Evolutionary conservation across 2,329 filamentous ascomycete species (phyloP), one percentile per base, ranked within the genome.

Genomic region (Shiraia bambusicola): DNA sequence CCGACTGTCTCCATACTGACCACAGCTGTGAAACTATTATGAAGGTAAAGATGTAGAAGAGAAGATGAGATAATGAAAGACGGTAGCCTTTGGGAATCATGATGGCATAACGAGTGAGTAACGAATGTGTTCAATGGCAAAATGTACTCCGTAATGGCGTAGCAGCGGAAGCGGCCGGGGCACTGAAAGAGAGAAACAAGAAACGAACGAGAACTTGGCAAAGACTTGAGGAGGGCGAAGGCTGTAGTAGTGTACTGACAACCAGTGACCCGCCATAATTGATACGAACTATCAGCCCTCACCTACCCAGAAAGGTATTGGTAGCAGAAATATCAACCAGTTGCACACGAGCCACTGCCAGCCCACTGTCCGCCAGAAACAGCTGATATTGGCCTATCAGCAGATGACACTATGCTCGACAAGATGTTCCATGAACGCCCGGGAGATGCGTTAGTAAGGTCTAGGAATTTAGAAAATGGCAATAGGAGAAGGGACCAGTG

Each of bases 21-120:
- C 53, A 62, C 28, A 65, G 27, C 32, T 64, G 61, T 19, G 51
- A 52, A 11, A 51, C 48, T 35, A 65, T 60, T 22, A 65, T 50
- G 33, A 63, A 64, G 14, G 53, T 54, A 40, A 52, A 57, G 35
- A 65, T 50, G 39, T 60, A 64, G 27, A 64, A 61, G 31, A 58
- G 34, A 30, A 65, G 44, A 33, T 62, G 58, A 2, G 50, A 49
- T 15, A 60, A 46, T 27, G 60, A 61, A 32, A 60, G 40, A 28
- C 58, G 56, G 41, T 54, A 54, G 12, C 56, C 56, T 37, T 63
- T 63, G 37, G 43, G 49, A 13, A 65, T 63, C 59, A 63, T 63
- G 33, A 59, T 61, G 46, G 52, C 59, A 65, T 63, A 49, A 58
- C 53, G 53, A 41, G 45, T 29, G 30, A 17, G 16, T 15, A 51